Evolutionary conservation across 768 basidiomycete genomes (phyloP).

Genomic region (Trametes punicea): DNA sequence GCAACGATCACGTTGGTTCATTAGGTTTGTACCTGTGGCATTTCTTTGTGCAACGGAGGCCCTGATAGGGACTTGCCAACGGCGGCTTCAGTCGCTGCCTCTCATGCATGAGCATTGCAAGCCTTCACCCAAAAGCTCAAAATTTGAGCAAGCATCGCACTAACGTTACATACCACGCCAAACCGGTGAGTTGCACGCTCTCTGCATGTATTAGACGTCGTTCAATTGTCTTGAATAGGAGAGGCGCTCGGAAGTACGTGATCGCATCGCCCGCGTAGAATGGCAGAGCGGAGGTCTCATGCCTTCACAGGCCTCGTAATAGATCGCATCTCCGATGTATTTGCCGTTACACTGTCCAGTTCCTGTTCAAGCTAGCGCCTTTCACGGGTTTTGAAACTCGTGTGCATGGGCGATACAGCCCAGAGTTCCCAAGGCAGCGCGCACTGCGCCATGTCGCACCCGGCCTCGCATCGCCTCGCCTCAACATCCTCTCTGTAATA

Average conservation of each 20-base stretch:
- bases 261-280: too few species aligned
- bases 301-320: not conserved
- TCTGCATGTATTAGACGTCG: too few species aligned
- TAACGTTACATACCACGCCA: too few species aligned
- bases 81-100: too few species aligned
- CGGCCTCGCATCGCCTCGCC: not conserved
- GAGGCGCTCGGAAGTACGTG: too few species aligned
- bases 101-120: too few species aligned
- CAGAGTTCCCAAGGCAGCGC: conserved; percentile 5
- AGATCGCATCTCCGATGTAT: conserved; percentile 9
- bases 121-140: too few species aligned
- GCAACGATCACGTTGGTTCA: not conserved
- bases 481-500: conserved; percentile 3
- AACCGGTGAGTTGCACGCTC: too few species aligned
- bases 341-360: not conserved
- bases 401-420: not conserved
- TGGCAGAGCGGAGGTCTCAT: not conserved
- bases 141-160: not conserved
- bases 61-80: too few species aligned
- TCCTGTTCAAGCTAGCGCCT: not conserved
- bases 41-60: too few species aligned
- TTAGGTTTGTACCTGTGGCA: not conserved
- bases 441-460: not conserved
- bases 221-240: too few species aligned
- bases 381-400: not conserved